Base-by-base conservation (phyloP, 1,284 basidiomycete genomes). In the Calocybe gambosa region DNA sequence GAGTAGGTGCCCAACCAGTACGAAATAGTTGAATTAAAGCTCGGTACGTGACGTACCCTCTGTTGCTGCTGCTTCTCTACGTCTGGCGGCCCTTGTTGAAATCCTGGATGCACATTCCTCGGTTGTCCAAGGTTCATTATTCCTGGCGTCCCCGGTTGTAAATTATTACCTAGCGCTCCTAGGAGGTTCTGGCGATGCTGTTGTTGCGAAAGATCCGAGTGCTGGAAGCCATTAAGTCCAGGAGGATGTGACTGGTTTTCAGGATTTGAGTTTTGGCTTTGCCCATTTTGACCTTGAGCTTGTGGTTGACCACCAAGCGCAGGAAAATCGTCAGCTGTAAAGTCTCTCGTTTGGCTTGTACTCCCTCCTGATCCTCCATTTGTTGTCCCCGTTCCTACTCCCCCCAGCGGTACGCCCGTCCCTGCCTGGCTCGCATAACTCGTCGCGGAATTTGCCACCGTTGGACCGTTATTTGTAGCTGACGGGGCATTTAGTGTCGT, bases 291-390 rank as follows among this genome's bases (percentile, higher is more conserved):
- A 52, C 51, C 64, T 57, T 61, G 70, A 42, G 64, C 59, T 47
- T 70, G 70, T 55, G 65, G 60, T 50, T 78, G 77, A 33, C 82
- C 83, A 20, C 87, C 82, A 20, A 89, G 67, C n/a, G 86, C 87
- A 37, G 86, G 86, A 61, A 89, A 89, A 65, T 89, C 86, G 56
- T 89, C 87, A 39, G 82, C 77, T 21, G 82, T 84, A 54, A 89
- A 85, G 63, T 89, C 85, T 62, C 84, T 70, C 47, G 72, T 65
- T 55, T 77, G 78, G 50, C 59, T 70, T 43, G 62, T 62, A 36
- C 60, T 66, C 19, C 61, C 57, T 42, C 60, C 56, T 13, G 47
- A 49, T 42, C 62, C 58, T 45, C 58, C 60, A 42, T 61, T 58
- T 43, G 61, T 60, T 42, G 62, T 57, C 39, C 69, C 69, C 29